Percentiles rank a stretch among this genome's conserved stretches.
phyloP scores from a whole-genome alignment of 257 asterid species.

The Lavandula angustifolia region DNA sequence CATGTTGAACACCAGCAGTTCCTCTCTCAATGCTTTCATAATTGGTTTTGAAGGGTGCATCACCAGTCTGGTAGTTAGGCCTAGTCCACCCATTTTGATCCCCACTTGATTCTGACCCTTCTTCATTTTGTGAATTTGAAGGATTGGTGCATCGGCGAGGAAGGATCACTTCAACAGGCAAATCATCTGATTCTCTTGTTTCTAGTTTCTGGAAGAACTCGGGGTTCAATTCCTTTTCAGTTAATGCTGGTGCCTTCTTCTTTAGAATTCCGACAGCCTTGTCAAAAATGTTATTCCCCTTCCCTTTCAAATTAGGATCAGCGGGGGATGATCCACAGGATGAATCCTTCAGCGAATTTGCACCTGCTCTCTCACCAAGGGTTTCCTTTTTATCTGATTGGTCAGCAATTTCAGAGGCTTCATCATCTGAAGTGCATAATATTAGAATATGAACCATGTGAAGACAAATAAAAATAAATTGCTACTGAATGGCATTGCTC shows the following conservation, averaged over 20 bases:
- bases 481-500: slow-evolving; percentile 11
- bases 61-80: slow-evolving; percentile 46
- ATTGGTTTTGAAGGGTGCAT: slow-evolving; percentile 36
- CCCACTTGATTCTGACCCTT: slow-evolving; percentile 51
- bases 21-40: slow-evolving; percentile 47
- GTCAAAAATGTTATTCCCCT: slow-evolving; percentile 63
- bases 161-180: slow-evolving; percentile 93
- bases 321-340: slow-evolving; percentile 57
- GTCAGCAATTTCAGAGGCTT: slow-evolving; percentile 62
- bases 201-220: slow-evolving; percentile 96
- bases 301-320: slow-evolving; percentile 48
- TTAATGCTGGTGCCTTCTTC: slow-evolving; percentile 81
- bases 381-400: slow-evolving; percentile 51
- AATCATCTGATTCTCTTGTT: slow-evolving; percentile 77
- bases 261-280: slow-evolving; percentile 87
- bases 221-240: slow-evolving; percentile 87
- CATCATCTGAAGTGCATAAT: slow-evolving; percentile 56
- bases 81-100: slow-evolving; percentile 51
- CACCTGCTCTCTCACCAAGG: slow-evolving; percentile 49
- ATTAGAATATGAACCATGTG: slow-evolving; percentile 28
- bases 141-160: slow-evolving; percentile 76
- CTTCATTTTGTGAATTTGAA: slow-evolving; percentile 55
- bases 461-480: slow-evolving; percentile 24
- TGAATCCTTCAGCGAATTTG: slow-evolving; percentile 47
- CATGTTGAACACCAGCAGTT: slow-evolving; percentile 45